Evolutionary conservation across 495 filamentous ascomycete species (phyloP).

Genomic region (Wilcoxina mikolae): DNA sequence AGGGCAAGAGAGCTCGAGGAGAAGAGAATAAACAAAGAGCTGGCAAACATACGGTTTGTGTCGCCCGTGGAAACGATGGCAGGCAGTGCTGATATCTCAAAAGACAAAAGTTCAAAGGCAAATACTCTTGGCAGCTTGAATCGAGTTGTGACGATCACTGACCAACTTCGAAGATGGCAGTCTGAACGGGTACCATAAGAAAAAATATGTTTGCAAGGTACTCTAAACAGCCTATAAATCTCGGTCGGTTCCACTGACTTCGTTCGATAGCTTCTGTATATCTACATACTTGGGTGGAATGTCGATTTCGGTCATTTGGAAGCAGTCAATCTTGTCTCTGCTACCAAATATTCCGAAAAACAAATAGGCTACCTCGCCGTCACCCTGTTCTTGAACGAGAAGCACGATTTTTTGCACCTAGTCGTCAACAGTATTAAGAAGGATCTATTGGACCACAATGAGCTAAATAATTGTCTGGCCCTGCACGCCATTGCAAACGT

Average conservation of each 20-base stretch:
- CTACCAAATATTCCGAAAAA: constrained; percentile 96
- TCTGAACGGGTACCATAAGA: constrained; percentile 93
- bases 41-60: constrained; percentile 80
- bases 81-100: constrained; percentile 11
- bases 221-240: neutral
- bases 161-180: constrained; percentile 49
- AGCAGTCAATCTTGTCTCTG: constrained; percentile 92
- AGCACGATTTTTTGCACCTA: constrained; percentile 88
- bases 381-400: constrained; percentile 90
- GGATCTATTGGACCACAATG: constrained; percentile 84
- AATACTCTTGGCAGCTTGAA: constrained; percentile 12
- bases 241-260: neutral
- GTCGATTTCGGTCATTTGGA: constrained; percentile 98
- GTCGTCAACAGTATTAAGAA: constrained; percentile 98
- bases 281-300: constrained; percentile 98
- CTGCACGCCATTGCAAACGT: constrained; percentile 98
- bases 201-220: constrained; percentile 99
- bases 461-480: constrained; percentile 94
- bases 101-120: constrained; percentile 67
- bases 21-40: constrained; percentile 98
- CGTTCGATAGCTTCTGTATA: constrained; percentile 61
- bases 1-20: constrained; percentile 91
- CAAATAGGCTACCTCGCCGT: constrained; percentile 98
- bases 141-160: constrained; percentile 15
- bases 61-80: neutral